Evolutionary conservation across 441 rosid genomes (phyloP).

Genomic region (Gossypium davidsonii): DNA sequence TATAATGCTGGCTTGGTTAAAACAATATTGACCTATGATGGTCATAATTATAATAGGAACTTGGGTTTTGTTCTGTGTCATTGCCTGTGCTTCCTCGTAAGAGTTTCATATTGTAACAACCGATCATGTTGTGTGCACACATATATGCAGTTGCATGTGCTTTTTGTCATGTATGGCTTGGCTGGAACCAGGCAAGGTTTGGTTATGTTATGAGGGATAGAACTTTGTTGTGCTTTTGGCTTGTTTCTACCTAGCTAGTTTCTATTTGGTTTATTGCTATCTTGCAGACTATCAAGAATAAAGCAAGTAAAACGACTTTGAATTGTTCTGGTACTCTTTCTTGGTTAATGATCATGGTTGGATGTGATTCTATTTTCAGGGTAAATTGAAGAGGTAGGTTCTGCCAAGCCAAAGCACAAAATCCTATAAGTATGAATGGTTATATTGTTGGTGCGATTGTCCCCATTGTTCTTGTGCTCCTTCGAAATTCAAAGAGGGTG

Average conservation of each 20-base stretch:
- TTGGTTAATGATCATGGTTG: background rate
- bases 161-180: no score
- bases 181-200: no score
- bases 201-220: background rate
- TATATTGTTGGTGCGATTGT: conserved; percentile 64
- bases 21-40: background rate
- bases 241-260: background rate
- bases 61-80: background rate
- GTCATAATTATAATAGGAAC: background rate
- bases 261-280: background rate
- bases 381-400: background rate
- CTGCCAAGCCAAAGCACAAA: background rate
- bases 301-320: background rate
- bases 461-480: conserved; percentile 60
- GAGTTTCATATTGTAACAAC: background rate
- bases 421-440: conserved; percentile 47
- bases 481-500: conserved; percentile 50
- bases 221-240: background rate
- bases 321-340: background rate
- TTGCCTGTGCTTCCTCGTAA: background rate
- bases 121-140: background rate
- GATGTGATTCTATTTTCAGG: conserved; percentile 20
- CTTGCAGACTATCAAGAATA: background rate
- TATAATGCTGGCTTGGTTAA: background rate
- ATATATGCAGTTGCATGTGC: no score